A percentile compares a stretch with the other conserved stretches of the same genome.
These are phyloP conservation scores for Sordaria brevicollis DNA, from an alignment of 495 filamentous ascomycete species.

Conservation along the genomic window DNA sequence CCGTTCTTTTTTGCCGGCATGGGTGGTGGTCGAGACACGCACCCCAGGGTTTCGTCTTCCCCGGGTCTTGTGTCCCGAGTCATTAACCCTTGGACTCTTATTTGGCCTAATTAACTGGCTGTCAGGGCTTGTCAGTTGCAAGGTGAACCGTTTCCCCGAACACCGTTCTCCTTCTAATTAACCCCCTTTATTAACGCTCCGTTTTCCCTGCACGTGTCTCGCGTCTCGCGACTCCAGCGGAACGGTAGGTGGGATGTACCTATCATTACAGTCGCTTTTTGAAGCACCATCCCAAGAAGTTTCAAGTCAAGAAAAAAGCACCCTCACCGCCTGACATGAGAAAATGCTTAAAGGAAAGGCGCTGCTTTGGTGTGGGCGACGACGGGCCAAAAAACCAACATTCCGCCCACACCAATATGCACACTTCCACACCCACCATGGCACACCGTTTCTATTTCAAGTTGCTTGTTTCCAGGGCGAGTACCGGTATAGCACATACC, in stretches of 20 bases:
- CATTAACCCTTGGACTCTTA: slow-evolving; percentile 1
- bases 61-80: slow-evolving; percentile 8
- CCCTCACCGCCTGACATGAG: slow-evolving; percentile 14
- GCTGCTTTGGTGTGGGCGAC: no score
- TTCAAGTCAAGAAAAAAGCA: not conserved
- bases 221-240: not conserved
- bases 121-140: not conserved
- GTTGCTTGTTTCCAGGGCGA: not conserved
- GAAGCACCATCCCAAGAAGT: not conserved
- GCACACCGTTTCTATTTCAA: not conserved
- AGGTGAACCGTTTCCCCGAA: not conserved
- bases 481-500: no score
- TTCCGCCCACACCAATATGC: not conserved
- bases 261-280: not conserved
- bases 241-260: not conserved
- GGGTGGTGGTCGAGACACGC: slow-evolving; percentile 2
- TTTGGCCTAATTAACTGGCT: not conserved
- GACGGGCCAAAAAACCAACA: not conserved
- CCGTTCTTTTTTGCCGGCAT: slow-evolving; percentile 12
- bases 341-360: not conserved
- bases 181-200: not conserved
- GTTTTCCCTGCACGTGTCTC: not conserved
- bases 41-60: slow-evolving; percentile 6
- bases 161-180: not conserved
- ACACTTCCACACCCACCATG: not conserved